phyloP scores from a whole-genome alignment of 139 green algal genomes.

The Tetradesmus obliquus region DNA sequence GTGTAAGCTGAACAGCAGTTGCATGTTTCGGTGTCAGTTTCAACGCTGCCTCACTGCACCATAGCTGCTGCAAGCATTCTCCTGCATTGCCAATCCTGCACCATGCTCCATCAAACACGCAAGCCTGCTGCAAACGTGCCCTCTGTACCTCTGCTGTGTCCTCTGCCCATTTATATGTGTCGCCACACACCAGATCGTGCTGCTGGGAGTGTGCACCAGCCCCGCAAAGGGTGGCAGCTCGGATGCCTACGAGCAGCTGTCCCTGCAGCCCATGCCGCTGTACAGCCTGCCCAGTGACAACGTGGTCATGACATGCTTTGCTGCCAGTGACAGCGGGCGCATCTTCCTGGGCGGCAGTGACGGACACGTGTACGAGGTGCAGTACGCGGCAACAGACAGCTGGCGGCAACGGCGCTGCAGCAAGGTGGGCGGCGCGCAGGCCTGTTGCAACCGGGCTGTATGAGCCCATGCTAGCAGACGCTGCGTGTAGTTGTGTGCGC shows the following conservation, averaged over 20 bases:
- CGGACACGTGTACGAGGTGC: conserved; percentile 94
- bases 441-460: not conserved
- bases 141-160: not conserved
- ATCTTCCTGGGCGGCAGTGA: conserved; percentile 95
- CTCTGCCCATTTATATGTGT: no score
- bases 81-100: not conserved
- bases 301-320: conserved; percentile 84
- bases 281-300: conserved; percentile 88
- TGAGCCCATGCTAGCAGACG: not conserved
- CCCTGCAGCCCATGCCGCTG: conserved; percentile 80
- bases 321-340: conserved; percentile 64
- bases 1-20: no score
- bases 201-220: conserved; percentile 86
- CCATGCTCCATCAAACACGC: not conserved
- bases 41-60: no score
- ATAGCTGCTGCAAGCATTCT: not conserved
- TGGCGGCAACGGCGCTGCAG: conserved; percentile 82
- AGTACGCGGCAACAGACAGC: conserved; percentile 74
- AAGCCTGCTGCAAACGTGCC: not conserved
- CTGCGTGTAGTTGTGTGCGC: not conserved
- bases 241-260: conserved; percentile 36
- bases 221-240: conserved; percentile 38
- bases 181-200: conserved; percentile 71
- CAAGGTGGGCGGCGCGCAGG: conserved; percentile 64
- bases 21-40: no score